phyloP scores from a whole-genome alignment of 2,329 filamentous ascomycete genomes.

The Ilyonectria mors-panacis region DNA sequence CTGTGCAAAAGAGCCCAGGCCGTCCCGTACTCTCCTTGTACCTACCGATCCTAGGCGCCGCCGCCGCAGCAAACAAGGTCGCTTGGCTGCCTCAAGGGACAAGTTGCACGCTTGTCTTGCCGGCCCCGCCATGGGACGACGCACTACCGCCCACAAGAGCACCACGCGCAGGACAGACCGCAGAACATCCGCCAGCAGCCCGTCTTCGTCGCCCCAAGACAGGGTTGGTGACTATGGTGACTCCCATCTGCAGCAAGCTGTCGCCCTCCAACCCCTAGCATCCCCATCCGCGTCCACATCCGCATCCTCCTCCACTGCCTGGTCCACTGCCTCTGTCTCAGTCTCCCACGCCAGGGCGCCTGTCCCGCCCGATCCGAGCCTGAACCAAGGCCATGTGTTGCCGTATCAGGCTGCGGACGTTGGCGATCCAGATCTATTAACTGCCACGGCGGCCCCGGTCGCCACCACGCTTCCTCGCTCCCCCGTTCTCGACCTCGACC shows the following conservation, averaged over 20 bases:
- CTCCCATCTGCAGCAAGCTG: slow-evolving; percentile 49
- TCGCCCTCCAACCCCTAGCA: slow-evolving; percentile 52
- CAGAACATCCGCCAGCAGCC: slow-evolving; percentile 29
- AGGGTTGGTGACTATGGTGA: slow-evolving; percentile 42
- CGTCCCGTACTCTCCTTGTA: slow-evolving; percentile 14
- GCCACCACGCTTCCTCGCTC: slow-evolving; percentile 25
- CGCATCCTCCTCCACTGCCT: slow-evolving; percentile 44
- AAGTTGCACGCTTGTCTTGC: slow-evolving; percentile 18
- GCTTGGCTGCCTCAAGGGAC: slow-evolving; percentile 3
- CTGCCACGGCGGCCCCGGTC: slow-evolving; percentile 35
- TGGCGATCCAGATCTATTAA: slow-evolving; percentile 46
- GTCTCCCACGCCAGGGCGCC: slow-evolving; percentile 40
- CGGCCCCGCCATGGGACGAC: slow-evolving; percentile 49
- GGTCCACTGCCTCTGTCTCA: slow-evolving; percentile 47
- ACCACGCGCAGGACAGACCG: slow-evolving; percentile 38
- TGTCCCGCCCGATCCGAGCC: slow-evolving; percentile 36
- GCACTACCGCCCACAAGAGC: slow-evolving; percentile 39
- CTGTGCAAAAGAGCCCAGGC: slow-evolving; percentile 12
- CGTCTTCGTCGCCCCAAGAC: slow-evolving; percentile 43
- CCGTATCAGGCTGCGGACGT: slow-evolving; percentile 43
- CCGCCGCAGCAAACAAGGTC: slow-evolving; percentile 18
- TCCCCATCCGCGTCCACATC: slow-evolving; percentile 34
- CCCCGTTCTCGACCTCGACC: slow-evolving; percentile 28
- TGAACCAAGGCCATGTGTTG: slow-evolving; percentile 47
- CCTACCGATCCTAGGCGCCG: slow-evolving; percentile 20